Base-by-base conservation (phyloP, 2,329 filamentous ascomycete species). In the Monilinia fructigena region DNA sequence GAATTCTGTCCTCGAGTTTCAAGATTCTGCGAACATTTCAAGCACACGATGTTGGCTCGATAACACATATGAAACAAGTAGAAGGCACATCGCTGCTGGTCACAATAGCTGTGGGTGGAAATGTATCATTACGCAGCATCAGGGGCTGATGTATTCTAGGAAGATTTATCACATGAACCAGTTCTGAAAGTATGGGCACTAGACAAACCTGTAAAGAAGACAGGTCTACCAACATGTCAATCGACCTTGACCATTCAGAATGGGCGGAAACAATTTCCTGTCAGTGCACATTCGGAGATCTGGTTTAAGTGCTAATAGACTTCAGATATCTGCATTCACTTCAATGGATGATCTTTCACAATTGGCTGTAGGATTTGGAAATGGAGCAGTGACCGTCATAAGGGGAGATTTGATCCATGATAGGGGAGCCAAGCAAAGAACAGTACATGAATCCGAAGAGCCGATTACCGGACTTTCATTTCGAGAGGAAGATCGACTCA, bases 101-200 rank as follows among this genome's bases (percentile, higher is more conserved):
- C 47, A 98, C 95, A 0, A 83, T 94, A 68, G 86, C 90, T 67
- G 85, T 87, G 76, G 65, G 80, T 76, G 50, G 26, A 26, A 35
- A 55, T 28, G 11, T 28, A 31, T 35, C 18, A 31, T 45, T 1
- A 18, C 23, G 16, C 16, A 11, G 4, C 16, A 23, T 35, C 50
- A 31, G 12, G 16, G 23, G 66, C 75, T 80, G 71, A 80, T 68
- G 26, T 10, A 0, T 73, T 82, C 55, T 77, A 89, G 79, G 95
- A 99, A 78, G 93, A 98, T 74, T 81, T 97, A 63, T 90, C 90
- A 50, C 90, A 86, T 73, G 93, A 98, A 73, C 94, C 95, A 0
- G 85, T 94, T 26, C 79, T 99, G 68, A 98, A 97, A 77, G 94
- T 98, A n/a, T 99, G 95, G 95, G 94, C 92, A 28, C 82, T 99